phyloP scores from a whole-genome alignment of 768 basidiomycete species.

The Termitomyces sp. region DNA sequence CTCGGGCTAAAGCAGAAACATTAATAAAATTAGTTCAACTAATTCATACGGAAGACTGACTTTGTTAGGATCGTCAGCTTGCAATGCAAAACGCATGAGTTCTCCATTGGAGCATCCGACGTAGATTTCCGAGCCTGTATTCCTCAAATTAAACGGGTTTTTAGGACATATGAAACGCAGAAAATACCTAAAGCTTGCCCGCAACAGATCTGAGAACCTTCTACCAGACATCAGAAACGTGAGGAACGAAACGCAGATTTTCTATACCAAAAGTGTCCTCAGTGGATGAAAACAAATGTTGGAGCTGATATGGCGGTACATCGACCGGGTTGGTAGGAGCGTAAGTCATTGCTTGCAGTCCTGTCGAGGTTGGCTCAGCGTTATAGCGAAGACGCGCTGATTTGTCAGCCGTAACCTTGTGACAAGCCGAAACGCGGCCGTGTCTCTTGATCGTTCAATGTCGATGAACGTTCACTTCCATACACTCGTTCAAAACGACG shows the following conservation, averaged over 20 bases:
- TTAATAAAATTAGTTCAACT: neutral
- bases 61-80: slow-evolving; percentile 46
- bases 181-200: slow-evolving; percentile 53
- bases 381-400: slow-evolving; percentile 1
- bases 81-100: slow-evolving; percentile 72
- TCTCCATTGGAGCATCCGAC: slow-evolving; percentile 84
- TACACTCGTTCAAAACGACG: neutral
- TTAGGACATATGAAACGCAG: neutral
- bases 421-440: neutral
- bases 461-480: neutral
- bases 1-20: slow-evolving; percentile 33
- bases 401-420: slow-evolving; percentile 14
- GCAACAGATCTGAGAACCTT: slow-evolving; percentile 32
- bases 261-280: slow-evolving; percentile 13
- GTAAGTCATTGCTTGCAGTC: slow-evolving; percentile 27
- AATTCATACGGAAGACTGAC: slow-evolving; percentile 22
- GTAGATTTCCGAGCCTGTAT: slow-evolving; percentile 75
- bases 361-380: neutral
- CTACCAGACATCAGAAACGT: slow-evolving; percentile 4
- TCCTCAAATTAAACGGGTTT: neutral
- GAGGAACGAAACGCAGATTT: neutral
- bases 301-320: slow-evolving; percentile 59
- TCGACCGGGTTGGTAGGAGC: slow-evolving; percentile 36
- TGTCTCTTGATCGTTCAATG: neutral
- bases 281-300: slow-evolving; percentile 34